Conservation (phyloP, 2,329 filamentous ascomycete genomes). For the Reticulascus tulasneorum region DNA sequence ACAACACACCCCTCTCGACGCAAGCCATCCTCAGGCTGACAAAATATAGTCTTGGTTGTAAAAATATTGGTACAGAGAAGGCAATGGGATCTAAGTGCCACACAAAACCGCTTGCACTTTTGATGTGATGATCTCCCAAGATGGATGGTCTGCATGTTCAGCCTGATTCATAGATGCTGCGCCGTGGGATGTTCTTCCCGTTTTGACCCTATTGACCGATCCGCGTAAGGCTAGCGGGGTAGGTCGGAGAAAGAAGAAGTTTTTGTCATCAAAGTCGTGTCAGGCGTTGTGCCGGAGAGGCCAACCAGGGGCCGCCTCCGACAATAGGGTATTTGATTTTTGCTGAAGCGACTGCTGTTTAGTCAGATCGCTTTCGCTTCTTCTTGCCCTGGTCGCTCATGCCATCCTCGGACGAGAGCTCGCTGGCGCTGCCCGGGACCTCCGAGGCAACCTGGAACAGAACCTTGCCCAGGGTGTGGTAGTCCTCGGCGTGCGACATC, state of each 20-base stretch:
- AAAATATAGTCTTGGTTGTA: conserved; percentile 26
- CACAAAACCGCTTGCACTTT: conserved; percentile 33
- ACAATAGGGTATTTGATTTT: too few relatives aligned
- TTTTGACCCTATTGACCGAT: conserved; percentile 24
- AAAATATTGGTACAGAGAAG: conserved; percentile 41
- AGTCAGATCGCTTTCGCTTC: conserved; percentile 79
- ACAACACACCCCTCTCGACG: conserved; percentile 12
- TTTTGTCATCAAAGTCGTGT: conserved; percentile 22
- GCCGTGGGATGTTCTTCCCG: conserved; percentile 2
- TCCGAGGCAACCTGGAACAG: conserved; percentile 78
- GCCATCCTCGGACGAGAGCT: conserved; percentile 52
- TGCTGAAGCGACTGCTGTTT: conserved; percentile 22
- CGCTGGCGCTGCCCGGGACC: conserved; percentile 61
- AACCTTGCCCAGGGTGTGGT: conserved; percentile 66
- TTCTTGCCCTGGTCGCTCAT: conserved; percentile 49
- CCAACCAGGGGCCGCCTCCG: too few relatives aligned
- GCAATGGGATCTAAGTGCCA: conserved; percentile 35
- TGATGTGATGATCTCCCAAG: conserved; percentile 34
- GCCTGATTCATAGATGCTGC: conserved; percentile 6
- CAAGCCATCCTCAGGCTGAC: conserved; percentile 16
- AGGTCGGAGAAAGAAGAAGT: conserved; percentile 16
- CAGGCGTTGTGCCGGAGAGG: too few relatives aligned
- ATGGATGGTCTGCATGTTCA: conserved; percentile 19
- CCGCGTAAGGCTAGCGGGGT: conserved; percentile 19
- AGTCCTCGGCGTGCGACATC: conserved; percentile 51